phyloP scores from a whole-genome alignment of 352 stramenopile species.

The Pythium oligandrum region DNA sequence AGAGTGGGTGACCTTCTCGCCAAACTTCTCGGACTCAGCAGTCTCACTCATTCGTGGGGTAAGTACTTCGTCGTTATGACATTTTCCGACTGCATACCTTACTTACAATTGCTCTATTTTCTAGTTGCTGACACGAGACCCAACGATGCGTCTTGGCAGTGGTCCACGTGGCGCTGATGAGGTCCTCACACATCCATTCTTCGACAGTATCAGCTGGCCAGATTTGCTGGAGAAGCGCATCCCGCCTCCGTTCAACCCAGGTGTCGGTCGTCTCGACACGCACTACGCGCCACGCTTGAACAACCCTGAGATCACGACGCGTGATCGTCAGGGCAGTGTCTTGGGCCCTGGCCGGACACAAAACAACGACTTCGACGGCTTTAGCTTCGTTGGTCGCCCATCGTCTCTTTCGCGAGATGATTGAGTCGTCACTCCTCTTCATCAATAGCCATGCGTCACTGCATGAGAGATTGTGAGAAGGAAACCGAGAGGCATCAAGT shows the following conservation, averaged over 20 bases:
- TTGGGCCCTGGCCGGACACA: conserved; percentile 40
- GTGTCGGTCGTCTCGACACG: conserved; percentile 83
- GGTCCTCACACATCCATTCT: conserved; percentile 90
- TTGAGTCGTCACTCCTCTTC: too few species aligned
- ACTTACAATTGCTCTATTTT: conserved; percentile 4
- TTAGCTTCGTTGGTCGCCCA: conserved; percentile 87
- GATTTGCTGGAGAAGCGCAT: conserved; percentile 81
- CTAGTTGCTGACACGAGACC: conserved; percentile 95
- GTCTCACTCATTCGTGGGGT: conserved; percentile 91
- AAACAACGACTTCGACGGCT: conserved; percentile 87
- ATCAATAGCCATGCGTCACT: too few species aligned
- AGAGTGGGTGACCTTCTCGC: conserved; percentile 94
- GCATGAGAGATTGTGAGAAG: too few species aligned
- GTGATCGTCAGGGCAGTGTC: conserved; percentile 76
- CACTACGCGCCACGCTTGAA: conserved; percentile 82
- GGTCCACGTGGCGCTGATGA: conserved; percentile 86
- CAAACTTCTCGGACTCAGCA: conserved; percentile 88
- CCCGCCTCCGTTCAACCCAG: conserved; percentile 83
- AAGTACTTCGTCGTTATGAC: conserved; percentile 19
- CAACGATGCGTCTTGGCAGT: conserved; percentile 92
- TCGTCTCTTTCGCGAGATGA: conserved; percentile 53
- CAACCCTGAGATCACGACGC: conserved; percentile 86
- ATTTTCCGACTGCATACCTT: conserved; percentile 9
- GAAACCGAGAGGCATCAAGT: too few species aligned
- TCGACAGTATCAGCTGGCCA: conserved; percentile 89